Percentiles rank a stretch among this genome's conserved stretches.
Conservation (phyloP, 495 filamentous ascomycete genomes). For the Penicillium desertorum region DNA sequence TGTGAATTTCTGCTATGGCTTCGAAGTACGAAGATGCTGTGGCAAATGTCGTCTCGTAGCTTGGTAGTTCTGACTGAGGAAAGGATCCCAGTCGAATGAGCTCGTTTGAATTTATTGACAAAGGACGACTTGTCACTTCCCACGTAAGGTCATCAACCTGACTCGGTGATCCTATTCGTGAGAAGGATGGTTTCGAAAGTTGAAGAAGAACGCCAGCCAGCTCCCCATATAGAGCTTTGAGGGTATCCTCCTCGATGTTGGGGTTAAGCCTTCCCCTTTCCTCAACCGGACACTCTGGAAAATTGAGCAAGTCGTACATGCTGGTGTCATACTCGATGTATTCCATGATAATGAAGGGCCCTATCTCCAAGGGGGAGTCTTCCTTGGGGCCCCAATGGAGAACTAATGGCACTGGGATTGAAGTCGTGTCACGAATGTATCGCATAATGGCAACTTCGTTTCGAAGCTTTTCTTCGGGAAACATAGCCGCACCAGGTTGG, state of each 20-base stretch:
- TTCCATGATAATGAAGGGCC: conserved; percentile 43
- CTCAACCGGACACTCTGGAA: conserved; percentile 16
- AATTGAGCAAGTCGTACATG: conserved; percentile 32
- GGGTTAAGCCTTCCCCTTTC: conserved; percentile 31
- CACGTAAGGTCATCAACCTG: conserved; percentile 25
- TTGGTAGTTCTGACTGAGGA: conserved; percentile 34
- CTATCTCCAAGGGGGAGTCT: conserved; percentile 26
- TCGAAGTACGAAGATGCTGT: neutral
- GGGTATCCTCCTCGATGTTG: conserved; percentile 26
- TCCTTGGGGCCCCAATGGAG: conserved; percentile 32
- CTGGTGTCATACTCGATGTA: conserved; percentile 35
- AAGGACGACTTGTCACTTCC: conserved; percentile 21
- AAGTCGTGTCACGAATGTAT: conserved; percentile 38
- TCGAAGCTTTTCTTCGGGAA: conserved; percentile 39
- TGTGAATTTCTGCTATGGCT: neutral
- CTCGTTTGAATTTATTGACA: conserved; percentile 34
- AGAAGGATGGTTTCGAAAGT: conserved; percentile 28
- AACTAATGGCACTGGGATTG: conserved; percentile 39
- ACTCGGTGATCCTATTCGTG: conserved; percentile 40
- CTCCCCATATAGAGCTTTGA: conserved; percentile 33
- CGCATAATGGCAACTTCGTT: conserved; percentile 46
- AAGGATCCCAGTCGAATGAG: conserved; percentile 30
- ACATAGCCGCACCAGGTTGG: conserved; percentile 19
- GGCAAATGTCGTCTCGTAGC: conserved; percentile 28
- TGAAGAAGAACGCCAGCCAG: conserved; percentile 37